These are phyloP conservation scores for Aspergillus haitiensis DNA, from an alignment of 495 filamentous ascomycete genomes.

Conservation along the genomic window DNA sequence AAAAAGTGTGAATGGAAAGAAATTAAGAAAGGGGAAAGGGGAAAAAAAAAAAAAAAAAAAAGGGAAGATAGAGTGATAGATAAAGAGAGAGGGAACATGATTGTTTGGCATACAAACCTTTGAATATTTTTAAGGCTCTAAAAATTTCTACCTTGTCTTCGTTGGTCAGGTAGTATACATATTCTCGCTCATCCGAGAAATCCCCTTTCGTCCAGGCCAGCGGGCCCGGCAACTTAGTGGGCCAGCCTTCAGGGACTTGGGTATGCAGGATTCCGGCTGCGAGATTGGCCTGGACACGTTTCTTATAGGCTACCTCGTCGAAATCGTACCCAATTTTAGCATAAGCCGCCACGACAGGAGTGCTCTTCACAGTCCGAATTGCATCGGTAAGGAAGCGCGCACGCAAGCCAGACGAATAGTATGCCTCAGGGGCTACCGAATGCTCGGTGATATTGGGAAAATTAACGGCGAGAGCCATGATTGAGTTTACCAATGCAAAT, in stretches of 20 bases:
- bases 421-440: constrained; percentile 13
- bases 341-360: constrained; percentile 7
- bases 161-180: constrained; percentile 19
- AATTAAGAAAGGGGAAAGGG: too few relatives aligned
- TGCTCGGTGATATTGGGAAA: constrained; percentile 7
- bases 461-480: constrained; percentile 15
- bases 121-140: constrained; percentile 13
- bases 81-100: too few relatives aligned
- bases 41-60: too few relatives aligned
- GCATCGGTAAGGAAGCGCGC: constrained; percentile 19
- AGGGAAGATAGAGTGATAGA: too few relatives aligned
- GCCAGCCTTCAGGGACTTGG: constrained; percentile 17
- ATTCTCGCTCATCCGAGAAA: constrained; percentile 17
- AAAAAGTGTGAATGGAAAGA: too few relatives aligned
- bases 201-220: constrained; percentile 13
- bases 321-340: constrained; percentile 20
- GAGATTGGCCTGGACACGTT: constrained; percentile 17
- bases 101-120: constrained; percentile 12
- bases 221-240: constrained; percentile 18
- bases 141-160: constrained; percentile 19
- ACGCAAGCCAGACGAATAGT: constrained; percentile 20
- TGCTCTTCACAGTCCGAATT: constrained; percentile 13
- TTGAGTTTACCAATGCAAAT: constrained; percentile 8
- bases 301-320: constrained; percentile 19
- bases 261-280: constrained; percentile 12